phyloP scores from a whole-genome alignment of 129 eudicot species.

The Lactuca sativa region DNA sequence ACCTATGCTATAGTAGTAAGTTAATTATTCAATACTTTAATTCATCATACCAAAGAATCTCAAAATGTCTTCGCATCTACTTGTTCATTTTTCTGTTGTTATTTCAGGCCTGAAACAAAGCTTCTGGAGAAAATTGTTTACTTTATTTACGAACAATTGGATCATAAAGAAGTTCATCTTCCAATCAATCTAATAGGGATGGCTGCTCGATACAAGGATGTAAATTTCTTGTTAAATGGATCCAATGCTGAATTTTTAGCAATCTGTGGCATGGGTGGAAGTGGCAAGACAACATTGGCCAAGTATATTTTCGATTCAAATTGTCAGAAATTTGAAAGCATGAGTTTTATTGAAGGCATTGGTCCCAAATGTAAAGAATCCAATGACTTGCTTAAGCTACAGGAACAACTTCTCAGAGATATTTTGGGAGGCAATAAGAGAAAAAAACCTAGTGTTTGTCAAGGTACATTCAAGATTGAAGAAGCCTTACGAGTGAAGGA shows the following conservation, averaged over 20 bases:
- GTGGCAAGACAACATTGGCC: neutral
- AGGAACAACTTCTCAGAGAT: no score
- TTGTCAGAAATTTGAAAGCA: conserved; percentile 3
- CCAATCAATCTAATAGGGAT: neutral
- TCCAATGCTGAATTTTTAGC: neutral
- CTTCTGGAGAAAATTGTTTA: neutral
- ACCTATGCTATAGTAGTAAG: neutral
- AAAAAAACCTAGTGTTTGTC: no score
- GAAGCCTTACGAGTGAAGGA: no score
- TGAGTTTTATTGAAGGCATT: conserved; percentile 11
- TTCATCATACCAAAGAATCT: neutral
- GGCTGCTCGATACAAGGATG: neutral
- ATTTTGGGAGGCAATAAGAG: no score
- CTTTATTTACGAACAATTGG: neutral
- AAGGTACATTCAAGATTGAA: no score
- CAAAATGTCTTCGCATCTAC: neutral
- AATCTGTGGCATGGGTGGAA: no score
- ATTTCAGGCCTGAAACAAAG: conserved; percentile 3
- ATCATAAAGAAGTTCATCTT: neutral
- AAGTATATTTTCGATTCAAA: conserved; percentile 18
- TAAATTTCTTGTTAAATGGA: neutral
- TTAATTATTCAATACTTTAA: neutral
- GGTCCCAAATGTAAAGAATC: neutral
- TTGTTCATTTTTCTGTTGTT: neutral
- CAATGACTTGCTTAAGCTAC: conserved; percentile 11